Percentiles rank a stretch among this genome's conserved stretches.
These are phyloP conservation scores for Hypoxylon sp. DNA, from an alignment of 2,329 filamentous ascomycete genomes.

Conservation along the genomic window DNA sequence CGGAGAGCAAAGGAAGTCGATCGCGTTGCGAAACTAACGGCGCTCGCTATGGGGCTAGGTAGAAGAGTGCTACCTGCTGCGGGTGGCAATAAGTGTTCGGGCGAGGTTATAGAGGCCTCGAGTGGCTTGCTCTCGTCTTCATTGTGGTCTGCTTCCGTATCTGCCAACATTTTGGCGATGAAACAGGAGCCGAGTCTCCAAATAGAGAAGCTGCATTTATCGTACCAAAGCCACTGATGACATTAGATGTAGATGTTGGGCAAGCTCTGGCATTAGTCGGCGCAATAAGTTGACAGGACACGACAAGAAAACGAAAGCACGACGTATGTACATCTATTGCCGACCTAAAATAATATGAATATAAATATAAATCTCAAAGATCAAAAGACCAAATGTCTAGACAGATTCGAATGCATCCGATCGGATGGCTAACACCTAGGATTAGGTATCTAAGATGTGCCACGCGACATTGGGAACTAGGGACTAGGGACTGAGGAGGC, in stretches of 20 bases:
- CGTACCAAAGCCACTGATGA: neutral
- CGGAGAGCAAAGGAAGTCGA: conserved; percentile 71
- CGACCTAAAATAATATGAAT: neutral
- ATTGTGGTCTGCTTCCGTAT: conserved; percentile 29
- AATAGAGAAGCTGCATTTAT: conserved; percentile 20
- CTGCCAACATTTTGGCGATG: conserved; percentile 20
- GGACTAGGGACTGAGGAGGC: too few species aligned
- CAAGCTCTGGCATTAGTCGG: neutral
- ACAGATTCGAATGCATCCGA: conserved; percentile 2
- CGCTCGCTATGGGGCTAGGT: conserved; percentile 68
- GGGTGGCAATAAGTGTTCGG: conserved; percentile 26
- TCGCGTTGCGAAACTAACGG: conserved; percentile 71
- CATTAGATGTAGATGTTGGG: neutral
- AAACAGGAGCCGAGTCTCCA: neutral
- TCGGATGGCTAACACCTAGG: neutral
- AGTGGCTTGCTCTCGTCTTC: conserved; percentile 28
- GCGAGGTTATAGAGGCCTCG: conserved; percentile 17
- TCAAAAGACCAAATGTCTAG: neutral
- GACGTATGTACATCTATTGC: conserved; percentile 3
- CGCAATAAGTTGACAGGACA: neutral
- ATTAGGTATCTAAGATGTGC: too few species aligned
- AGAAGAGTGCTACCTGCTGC: conserved; percentile 64
- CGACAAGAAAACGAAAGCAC: neutral
- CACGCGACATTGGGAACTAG: conserved; percentile 9
- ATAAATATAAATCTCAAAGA: conserved; percentile 5